phyloP scores from a whole-genome alignment of 2,329 filamentous ascomycete genomes.

The Fusarium foetens region DNA sequence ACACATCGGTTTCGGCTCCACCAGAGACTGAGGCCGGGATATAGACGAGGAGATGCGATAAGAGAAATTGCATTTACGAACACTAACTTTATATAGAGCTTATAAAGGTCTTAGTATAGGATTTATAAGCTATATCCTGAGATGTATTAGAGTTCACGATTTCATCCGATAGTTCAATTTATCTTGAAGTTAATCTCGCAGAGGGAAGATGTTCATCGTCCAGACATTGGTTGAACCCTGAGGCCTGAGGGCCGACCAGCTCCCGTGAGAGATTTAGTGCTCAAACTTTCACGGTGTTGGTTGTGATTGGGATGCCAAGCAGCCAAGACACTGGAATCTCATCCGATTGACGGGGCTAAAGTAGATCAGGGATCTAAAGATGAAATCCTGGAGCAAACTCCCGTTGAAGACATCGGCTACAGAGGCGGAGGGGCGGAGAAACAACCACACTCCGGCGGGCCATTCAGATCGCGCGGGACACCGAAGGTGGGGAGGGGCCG shows the following conservation, averaged over 20 bases:
- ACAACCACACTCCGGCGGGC: not conserved
- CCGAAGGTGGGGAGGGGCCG: not conserved
- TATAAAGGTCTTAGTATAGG: not conserved
- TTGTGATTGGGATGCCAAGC: not conserved
- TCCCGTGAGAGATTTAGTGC: not conserved
- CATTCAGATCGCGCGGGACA: not conserved
- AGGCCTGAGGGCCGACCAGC: not conserved
- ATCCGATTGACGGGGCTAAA: not conserved
- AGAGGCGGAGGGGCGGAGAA: not conserved
- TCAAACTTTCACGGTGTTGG: not conserved
- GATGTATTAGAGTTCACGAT: not conserved
- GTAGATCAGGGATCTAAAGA: not conserved
- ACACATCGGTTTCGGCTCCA: not conserved
- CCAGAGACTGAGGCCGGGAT: not conserved
- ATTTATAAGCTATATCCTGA: not conserved
- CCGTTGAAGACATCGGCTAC: not conserved
- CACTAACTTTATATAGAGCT: not conserved
- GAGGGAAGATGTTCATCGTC: not conserved
- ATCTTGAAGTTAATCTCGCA: not conserved
- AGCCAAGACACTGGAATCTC: not conserved
- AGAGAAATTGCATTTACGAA: not conserved
- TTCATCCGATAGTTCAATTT: not conserved
- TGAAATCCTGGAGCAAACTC: not conserved
- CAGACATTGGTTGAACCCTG: not conserved
- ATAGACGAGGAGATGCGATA: not conserved